Base-by-base conservation (phyloP, 768 basidiomycete genomes). In the Harrya chromipes region DNA sequence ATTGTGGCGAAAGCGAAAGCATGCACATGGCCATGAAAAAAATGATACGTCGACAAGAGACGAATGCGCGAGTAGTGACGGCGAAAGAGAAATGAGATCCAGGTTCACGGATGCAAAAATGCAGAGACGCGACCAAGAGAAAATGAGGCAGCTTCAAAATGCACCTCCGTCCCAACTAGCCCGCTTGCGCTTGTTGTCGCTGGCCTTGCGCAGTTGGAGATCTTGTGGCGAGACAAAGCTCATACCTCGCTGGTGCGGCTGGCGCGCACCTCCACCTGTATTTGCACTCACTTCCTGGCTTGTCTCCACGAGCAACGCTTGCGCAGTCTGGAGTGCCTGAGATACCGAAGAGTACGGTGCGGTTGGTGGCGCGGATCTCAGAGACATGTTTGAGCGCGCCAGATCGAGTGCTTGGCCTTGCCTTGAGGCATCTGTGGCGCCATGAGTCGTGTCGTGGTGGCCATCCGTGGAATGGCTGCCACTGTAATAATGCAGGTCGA, bases 401-500 rank as follows among this genome's bases (percentile, higher is more conserved):
- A 81, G 63, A 57, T 81, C 79, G 16, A 81, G 70, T 19, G 79
- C 79, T 51, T 74, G 72, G 23, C 78, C 76, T 41, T 74, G 74
- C 46, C 77, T 67, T 41, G 65, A 63, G 46, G 57, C 27, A 34
- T 65, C 63, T 10, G 57, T 54, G 38, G 58, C 56, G 36, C 63
- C 64, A 13, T 57, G 47, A 37, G 42, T 39, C 52, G 43, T 44
- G 40, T 67, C 64, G 6, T 61, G 66, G 27, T 59, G 57, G n/a
- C 63, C 61, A 11, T 67, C 65, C 46, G 42, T 47, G n/a, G 59
- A 46, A 58, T 60, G 55, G 20, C 56, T 60, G 43, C 66, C 55
- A 19, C 72, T 72, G 51, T 83, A 83, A 62, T 87, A 87, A 61
- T 89, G 87, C 64, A 89, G 62, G 62, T 89, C 87, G 47, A 89